Evolutionary conservation across 345 rosid species (phyloP), one percentile per base, ranked within the genome.

Genomic region (Cardiospermum halicacabum): DNA sequence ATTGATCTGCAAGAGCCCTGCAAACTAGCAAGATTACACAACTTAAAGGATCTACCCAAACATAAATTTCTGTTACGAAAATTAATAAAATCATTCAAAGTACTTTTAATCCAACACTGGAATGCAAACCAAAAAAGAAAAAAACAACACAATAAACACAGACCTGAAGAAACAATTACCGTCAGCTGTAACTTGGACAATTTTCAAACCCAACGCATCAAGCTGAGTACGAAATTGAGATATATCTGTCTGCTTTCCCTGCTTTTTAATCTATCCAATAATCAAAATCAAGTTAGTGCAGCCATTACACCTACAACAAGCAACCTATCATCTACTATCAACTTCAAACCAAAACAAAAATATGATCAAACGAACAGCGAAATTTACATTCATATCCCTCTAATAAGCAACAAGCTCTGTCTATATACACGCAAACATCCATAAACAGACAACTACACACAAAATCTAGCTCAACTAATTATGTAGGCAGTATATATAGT

Each of bases 111-210:
- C 15, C 16, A 49, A 19, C 1, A 50, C 32, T 50, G 7, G 53
- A 61, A 53, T 43, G 34, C 28, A 21, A 66, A n/a, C n/a, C n/a
- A n/a, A n/a, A n/a, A n/a, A n/a, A n/a, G n/a, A n/a, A n/a, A n/a
- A n/a, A n/a, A 16, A 18, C 36, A 50, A 58, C 37, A 16, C 34
- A 59, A 59, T 19, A 71, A 42, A 69, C 67, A 82, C 89, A 28
- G 71, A 93, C 97, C 98, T 90, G 94, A 93, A 93, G 74, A 93
- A 86, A 75, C 97, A 90, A 75, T 90, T 93, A 78, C 98, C 97
- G 65, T 93, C 98, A 22, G 97, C 80, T 24, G 96, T 90, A 27
- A 93, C 85, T 66, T 86, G 78, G 69, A 90, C 73, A 30, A 90
- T 84, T 75, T 86, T 76, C 51, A 93, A 82, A 12, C 94, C 92